phyloP scores from a whole-genome alignment of 192 early-diverging fungal species.

The Dispira parvispora region DNA sequence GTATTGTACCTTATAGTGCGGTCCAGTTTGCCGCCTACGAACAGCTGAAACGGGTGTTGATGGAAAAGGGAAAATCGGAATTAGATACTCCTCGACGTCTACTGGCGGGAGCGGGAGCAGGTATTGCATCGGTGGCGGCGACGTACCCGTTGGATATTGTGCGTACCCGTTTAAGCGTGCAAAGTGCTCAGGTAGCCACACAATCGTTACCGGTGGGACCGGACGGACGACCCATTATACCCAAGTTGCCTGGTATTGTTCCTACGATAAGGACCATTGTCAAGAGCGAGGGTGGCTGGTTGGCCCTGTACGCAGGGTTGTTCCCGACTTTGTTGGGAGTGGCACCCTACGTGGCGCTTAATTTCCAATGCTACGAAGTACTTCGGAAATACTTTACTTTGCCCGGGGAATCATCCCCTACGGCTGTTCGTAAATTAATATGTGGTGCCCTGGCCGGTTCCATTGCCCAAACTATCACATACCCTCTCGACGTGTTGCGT shows the following conservation, averaged over 20 bases:
- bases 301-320: constrained; percentile 54
- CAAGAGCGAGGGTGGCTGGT: constrained; percentile 50
- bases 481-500: constrained; percentile 62
- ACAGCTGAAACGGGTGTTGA: constrained; percentile 51
- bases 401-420: constrained; percentile 33
- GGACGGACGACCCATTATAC: constrained; percentile 30
- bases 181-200: constrained; percentile 40
- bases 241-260: constrained; percentile 51
- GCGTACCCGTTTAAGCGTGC: constrained; percentile 57
- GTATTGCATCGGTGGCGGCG: constrained; percentile 55
- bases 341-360: constrained; percentile 65
- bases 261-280: constrained; percentile 47
- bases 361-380: constrained; percentile 68
- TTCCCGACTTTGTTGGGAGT: constrained; percentile 57
- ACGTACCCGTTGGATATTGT: constrained; percentile 70
- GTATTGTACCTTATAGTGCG: constrained; percentile 68
- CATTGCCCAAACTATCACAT: constrained; percentile 66
- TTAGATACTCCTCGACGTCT: constrained; percentile 53
- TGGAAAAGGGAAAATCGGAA: constrained; percentile 48
- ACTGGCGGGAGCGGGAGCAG: constrained; percentile 54
- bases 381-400: constrained; percentile 52
- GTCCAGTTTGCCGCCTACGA: constrained; percentile 72
- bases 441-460: constrained; percentile 65
- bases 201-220: constrained; percentile 22
- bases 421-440: constrained; percentile 40